Evolutionary conservation across 768 basidiomycete species (phyloP).

Genomic region (Tulasnella sp.): DNA sequence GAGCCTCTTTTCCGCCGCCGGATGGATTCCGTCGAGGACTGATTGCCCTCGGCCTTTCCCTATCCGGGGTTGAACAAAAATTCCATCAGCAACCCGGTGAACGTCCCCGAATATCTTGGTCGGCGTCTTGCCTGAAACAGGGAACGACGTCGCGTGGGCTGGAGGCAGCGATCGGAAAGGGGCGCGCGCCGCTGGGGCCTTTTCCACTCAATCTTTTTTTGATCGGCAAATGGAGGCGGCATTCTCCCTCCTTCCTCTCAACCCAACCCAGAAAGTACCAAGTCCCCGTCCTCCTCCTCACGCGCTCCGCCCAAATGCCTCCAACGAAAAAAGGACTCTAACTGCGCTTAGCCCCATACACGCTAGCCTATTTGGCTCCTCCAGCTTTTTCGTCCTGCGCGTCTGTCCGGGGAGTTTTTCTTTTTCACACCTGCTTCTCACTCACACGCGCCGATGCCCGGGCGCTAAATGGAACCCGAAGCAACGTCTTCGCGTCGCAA

Average conservation of each 20-base stretch:
- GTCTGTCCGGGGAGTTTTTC: neutral
- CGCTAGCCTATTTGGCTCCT: neutral
- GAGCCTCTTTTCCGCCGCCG: slow-evolving; percentile 1
- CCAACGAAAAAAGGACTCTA: too few relatives aligned
- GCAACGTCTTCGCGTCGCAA: neutral
- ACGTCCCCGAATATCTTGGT: neutral
- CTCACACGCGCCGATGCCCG: neutral
- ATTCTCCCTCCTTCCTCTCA: too few relatives aligned
- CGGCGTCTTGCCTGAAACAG: neutral
- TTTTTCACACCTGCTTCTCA: neutral
- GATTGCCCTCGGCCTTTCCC: neutral
- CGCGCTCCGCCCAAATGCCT: too few relatives aligned
- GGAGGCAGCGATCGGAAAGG: neutral
- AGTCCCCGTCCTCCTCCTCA: too few relatives aligned
- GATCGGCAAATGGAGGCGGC: neutral
- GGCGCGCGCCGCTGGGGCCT: neutral
- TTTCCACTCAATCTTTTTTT: neutral
- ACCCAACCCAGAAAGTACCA: too few relatives aligned
- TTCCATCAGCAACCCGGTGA: neutral
- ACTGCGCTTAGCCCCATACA: too few relatives aligned
- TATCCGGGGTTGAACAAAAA: neutral
- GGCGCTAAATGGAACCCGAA: neutral
- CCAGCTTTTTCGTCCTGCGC: neutral
- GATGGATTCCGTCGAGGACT: neutral
- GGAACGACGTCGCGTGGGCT: neutral